Base-by-base conservation (phyloP, 345 rosid genomes). In the thale cress (Arabidopsis thaliana) region DNA sequence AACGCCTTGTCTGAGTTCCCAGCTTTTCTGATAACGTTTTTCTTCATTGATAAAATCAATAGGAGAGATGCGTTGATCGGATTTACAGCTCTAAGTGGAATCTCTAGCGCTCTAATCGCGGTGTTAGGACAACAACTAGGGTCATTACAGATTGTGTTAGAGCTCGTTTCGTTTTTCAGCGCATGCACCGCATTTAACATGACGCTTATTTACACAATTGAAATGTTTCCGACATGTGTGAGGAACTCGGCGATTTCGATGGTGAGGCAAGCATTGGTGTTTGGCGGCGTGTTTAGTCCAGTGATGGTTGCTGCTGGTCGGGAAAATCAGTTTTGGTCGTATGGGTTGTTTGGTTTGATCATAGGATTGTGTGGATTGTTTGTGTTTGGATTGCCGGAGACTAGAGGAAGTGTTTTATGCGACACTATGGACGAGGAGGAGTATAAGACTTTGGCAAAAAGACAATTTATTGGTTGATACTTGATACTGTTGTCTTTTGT, bases 341-440 rank as follows among this genome's bases (percentile, higher is more conserved):
- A 80, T 48, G 85, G 85, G 14, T 75, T 91, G 48, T 88, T 86
- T 20, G 97, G 92, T n/a, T 22, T 87, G 77, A 75, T 66, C 14
- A 83, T 91, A 12, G 78, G 80, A 44, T 2, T 82, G 28, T 84
- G 85, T 46, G 92, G 88, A 24, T 14, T 87, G 66, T 74, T 78
- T 69, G 89, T 73, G 25, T 6, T 86, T 14, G 79, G 77, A 1
- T 77, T 91, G 73, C 93, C 93, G 0, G 97, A 91, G 79, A 91
- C 92, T 6, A 84, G 74, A 34, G 90, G 87, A 11, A 76, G 51
- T 7, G 68, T 77, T 52, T 33, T 87, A 30, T 78, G 86, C 7
- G 88, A 88, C 57, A 86, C 91, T n/a, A 77, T 87, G 80, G 97
- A 88, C 0, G 88, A 86, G 59, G 89, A 90, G 65, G 93, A 87